phyloP scores from a whole-genome alignment of 129 eudicot species.

The Helichrysum umbraculigerum region DNA sequence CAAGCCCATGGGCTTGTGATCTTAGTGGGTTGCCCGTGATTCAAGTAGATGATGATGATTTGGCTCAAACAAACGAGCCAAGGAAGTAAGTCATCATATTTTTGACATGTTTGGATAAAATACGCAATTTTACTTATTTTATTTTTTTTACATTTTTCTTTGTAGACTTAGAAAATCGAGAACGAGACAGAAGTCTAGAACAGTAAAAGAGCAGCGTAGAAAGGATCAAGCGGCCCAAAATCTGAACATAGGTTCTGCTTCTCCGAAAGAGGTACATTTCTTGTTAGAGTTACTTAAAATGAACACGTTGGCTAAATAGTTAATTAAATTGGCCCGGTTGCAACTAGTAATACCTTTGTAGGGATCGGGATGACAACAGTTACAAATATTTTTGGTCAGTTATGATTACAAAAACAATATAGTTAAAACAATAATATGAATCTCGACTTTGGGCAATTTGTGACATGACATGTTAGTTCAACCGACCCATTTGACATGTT shows the following conservation, averaged over 20 bases:
- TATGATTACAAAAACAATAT: too few species aligned
- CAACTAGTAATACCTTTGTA: background rate
- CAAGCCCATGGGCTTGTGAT: slow-evolving; percentile 72
- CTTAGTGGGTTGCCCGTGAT: slow-evolving; percentile 64
- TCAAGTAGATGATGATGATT: slow-evolving; percentile 46
- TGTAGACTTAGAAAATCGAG: slow-evolving; percentile 53
- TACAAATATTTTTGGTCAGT: too few species aligned
- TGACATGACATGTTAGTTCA: background rate
- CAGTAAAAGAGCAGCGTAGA: slow-evolving; percentile 27
- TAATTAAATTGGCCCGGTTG: background rate
- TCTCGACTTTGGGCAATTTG: too few species aligned
- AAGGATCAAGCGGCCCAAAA: slow-evolving; percentile 37
- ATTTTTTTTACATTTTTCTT: background rate
- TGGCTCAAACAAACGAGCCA: slow-evolving; percentile 34
- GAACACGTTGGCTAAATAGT: background rate
- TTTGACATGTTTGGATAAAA: slow-evolving; percentile 1
- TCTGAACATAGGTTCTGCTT: slow-evolving; percentile 26
- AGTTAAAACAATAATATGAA: too few species aligned
- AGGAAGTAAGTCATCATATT: slow-evolving; percentile 41
- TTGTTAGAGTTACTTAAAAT: background rate
- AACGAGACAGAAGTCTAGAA: slow-evolving; percentile 43
- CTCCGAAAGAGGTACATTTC: slow-evolving; percentile 37
- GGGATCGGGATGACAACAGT: too few species aligned
- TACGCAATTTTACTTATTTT: background rate
- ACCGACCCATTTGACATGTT: background rate